Evolutionary conservation across 495 filamentous ascomycete species (phyloP), one percentile per base, ranked within the genome.

Genomic region (Glutinoglossum americanum): DNA sequence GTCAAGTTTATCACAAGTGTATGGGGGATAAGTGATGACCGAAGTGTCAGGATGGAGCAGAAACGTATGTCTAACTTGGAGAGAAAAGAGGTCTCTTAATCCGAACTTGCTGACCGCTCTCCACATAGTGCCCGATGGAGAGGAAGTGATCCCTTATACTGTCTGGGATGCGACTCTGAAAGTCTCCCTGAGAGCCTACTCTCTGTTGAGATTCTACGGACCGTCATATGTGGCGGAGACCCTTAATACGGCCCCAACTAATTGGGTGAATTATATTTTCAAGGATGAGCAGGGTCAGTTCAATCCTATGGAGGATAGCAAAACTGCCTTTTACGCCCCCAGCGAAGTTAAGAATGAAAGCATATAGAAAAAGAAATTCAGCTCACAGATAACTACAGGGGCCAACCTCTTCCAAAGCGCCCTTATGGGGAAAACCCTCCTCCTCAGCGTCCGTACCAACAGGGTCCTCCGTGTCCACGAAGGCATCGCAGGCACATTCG

Each of bases 191-290:
- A 61, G 65, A 8, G 58, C 66, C 3, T 60, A 60, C 11, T 62
- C 66, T 13, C 55, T 60, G 27, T 58, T 71, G 19, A 59, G 56
- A 39, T 68, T 66, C 57, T 67, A 71, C 51, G 60, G 62, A 28
- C 56, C 58, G 7, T 45, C 26, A 6, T 64, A 59, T 54, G 62
- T 60, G n/a, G 55, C 23, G 11, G 25, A 32, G 37, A 35, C 60
- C 11, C 15, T 55, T 15, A 59, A 61, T 17, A 63, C 58, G 11
- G 60, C 57, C n/a, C 64, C 63, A 53, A 69, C 69, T 15, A 64
- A 54, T 28, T 70, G 69, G 69, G 62, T 71, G 37, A 71, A 70
- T 57, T 71, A 70, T 51, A 59, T 67, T 13, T 67, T 71, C 44
- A 30, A 41, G 33, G 55, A 57, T 47, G 55, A 19, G 19, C n/a